phyloP scores from a whole-genome alignment of 306 rosid genomes.

The Medicago truncatula region MtrunA17r5.0-ANR NC_053043.1:46956501-46957000 shows the following conservation, averaged over 20 bases:
- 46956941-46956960: constrained; percentile 95
- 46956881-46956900: constrained; percentile 80
- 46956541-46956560: constrained; percentile 76
- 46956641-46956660: constrained; percentile 64
- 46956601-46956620: constrained; percentile 96
- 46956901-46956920: constrained; percentile 80
- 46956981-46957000: constrained; percentile 54
- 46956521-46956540: constrained; percentile 73
- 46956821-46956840: neutral
- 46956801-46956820: neutral
- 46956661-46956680: constrained; percentile 73
- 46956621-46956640: constrained; percentile 87
- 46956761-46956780: too few relatives aligned
- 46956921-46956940: constrained; percentile 75
- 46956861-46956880: constrained; percentile 93
- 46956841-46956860: neutral
- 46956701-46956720: neutral
- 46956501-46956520: constrained; percentile 10
- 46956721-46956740: too few relatives aligned
- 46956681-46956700: constrained; percentile 5
- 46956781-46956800: neutral
- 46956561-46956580: constrained; percentile 84
- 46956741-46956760: too few relatives aligned
- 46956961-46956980: constrained; percentile 86
- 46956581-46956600: constrained; percentile 93